Percentiles rank a stretch among this genome's conserved stretches.
These are phyloP conservation scores for Plantago ovata DNA, from an alignment of 257 asterid genomes.

Conservation along the genomic window DNA sequence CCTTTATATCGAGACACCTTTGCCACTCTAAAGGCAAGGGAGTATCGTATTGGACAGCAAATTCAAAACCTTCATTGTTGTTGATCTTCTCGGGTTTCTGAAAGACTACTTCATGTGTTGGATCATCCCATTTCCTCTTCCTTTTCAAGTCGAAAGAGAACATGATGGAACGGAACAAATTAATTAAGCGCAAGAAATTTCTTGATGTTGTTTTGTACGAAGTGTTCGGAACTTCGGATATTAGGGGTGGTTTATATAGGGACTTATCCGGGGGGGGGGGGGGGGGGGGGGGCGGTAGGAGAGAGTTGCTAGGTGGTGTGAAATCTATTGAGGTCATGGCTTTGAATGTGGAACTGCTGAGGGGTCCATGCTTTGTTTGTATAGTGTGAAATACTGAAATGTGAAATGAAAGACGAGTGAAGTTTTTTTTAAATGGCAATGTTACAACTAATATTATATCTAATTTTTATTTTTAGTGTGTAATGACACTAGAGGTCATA, in stretches of 20 bases:
- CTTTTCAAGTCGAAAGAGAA: slow-evolving; percentile 46
- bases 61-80: slow-evolving; percentile 13
- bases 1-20: slow-evolving; percentile 68
- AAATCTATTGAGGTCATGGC: slow-evolving; percentile 41
- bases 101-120: slow-evolving; percentile 13
- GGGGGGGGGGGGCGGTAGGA: slow-evolving; percentile 25
- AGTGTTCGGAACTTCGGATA: too few relatives aligned
- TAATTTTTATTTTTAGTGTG: too few relatives aligned
- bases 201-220: too few relatives aligned
- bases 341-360: slow-evolving; percentile 39
- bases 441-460: too few relatives aligned
- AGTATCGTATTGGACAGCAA: slow-evolving; percentile 31
- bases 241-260: not conserved
- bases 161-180: slow-evolving; percentile 23
- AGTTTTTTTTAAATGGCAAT: slow-evolving; percentile 27
- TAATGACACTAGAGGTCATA: too few relatives aligned
- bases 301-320: slow-evolving; percentile 23
- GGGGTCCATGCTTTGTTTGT: slow-evolving; percentile 39
- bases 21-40: slow-evolving; percentile 67
- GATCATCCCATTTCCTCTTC: slow-evolving; percentile 56
- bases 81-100: slow-evolving; percentile 27
- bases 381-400: too few relatives aligned
- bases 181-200: not conserved
- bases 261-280: too few relatives aligned
- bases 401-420: slow-evolving; percentile 43